phyloP scores from a whole-genome alignment of 129 eudicot genomes.

The Oenanthe sinensis region DNA sequence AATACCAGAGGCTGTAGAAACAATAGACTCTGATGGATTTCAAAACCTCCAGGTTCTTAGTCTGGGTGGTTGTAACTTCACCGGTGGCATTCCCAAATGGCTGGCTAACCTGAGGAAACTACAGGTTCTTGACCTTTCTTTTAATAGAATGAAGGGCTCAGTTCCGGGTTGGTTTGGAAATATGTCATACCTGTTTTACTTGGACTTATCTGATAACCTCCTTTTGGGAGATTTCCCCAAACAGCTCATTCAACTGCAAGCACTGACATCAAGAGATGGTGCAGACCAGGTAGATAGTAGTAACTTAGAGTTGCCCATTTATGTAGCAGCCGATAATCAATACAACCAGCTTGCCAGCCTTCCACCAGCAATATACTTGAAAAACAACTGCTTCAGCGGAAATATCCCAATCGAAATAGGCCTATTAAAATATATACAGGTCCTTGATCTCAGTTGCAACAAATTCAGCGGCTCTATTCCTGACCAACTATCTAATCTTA shows the following conservation, averaged over 20 bases:
- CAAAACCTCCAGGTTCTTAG: conserved; percentile 39
- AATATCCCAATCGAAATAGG: conserved; percentile 52
- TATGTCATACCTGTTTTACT: conserved; percentile 48
- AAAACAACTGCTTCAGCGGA: conserved; percentile 43
- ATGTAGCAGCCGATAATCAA: conserved; percentile 56
- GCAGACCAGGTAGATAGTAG: conserved; percentile 29
- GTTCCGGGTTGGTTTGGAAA: conserved; percentile 52
- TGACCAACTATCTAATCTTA: conserved; percentile 41
- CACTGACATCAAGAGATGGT: conserved; percentile 29
- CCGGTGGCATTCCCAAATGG: conserved; percentile 54
- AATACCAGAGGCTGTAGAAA: conserved; percentile 25
- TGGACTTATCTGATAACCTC: conserved; percentile 49
- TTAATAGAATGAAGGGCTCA: conserved; percentile 36
- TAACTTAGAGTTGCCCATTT: conserved; percentile 63
- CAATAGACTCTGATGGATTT: conserved; percentile 26
- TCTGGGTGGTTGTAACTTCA: conserved; percentile 55
- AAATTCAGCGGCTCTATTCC: conserved; percentile 55
- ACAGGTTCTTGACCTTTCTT: conserved; percentile 57
- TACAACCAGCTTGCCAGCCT: conserved; percentile 58
- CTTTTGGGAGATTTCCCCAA: conserved; percentile 44
- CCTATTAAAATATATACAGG: conserved; percentile 40
- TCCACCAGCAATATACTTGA: conserved; percentile 62
- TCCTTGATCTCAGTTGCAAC: conserved; percentile 53
- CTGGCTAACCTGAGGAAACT: conserved; percentile 27
- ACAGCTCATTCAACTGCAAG: conserved; percentile 31